Base-by-base conservation (phyloP, 2,329 filamentous ascomycete species). In the Verticillium zaregamsianum region DNA sequence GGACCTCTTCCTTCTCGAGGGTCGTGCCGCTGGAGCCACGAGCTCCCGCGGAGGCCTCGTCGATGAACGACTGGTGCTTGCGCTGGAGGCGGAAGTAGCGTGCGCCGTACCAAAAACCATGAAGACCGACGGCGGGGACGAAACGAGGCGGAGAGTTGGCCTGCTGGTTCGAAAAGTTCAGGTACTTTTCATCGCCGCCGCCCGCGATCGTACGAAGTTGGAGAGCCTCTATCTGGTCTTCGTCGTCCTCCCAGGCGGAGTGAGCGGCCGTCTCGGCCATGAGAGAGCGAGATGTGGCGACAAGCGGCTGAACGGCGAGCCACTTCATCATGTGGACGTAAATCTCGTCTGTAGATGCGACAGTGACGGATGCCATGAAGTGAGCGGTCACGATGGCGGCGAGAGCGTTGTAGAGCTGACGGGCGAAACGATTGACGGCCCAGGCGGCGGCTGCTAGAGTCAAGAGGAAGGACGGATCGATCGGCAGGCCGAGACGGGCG, bases 81-180 rank as follows among this genome's bases (percentile, higher is more conserved):
- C 82, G 73, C 49, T 76, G 72, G 2, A 86, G 71, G 12, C 72
- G 71, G 64, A 83, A 86, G 63, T 82, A 84, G 15, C 76, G 79
- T 0, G 82, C 77, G 17, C 76, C 71, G 67, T 83, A 80, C 83
- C 83, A 86, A 66, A 87, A 86, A 23, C 72, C 74, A 62, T 85
- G 84, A 3, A 72, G 66, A 8, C 84, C 84, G 63, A 84, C 70
- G 5, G 83, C 82, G 0, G 84, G 84, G 1, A 84, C 78, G 64
- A 80, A 87, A 37, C 80, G 77, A 1, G 83, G 82, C 9, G 77
- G 77, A 39, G 78, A 76, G 70, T 79, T 80, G 12, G 82, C 81
- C 64, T 84, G 81, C 63, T 86, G 82, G 64, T 82, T 84, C 3
- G 84, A 83, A 71, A 87, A 87, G 69, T 87, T 87, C 58, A 86